These are phyloP conservation scores for Solanum arcanum DNA, from an alignment of 257 asterid species.

Conservation along the genomic window DNA sequence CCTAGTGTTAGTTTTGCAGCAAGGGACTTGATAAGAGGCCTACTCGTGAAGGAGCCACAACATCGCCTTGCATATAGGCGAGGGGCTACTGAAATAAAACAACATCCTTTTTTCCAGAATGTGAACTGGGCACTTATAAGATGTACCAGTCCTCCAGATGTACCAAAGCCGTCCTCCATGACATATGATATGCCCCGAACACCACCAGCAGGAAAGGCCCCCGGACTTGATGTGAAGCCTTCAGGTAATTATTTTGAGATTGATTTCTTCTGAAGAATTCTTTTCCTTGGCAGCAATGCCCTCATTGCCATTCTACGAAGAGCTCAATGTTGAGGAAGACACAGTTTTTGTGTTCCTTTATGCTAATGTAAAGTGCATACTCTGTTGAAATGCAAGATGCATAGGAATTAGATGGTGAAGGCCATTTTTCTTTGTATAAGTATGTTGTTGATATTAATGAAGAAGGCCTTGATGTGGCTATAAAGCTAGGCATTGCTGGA, in stretches of 20 bases:
- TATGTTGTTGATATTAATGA: not conserved
- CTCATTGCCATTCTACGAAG: not conserved
- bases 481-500: not conserved
- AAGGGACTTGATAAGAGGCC: constrained; percentile 50
- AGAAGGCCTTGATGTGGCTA: not conserved
- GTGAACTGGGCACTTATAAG: constrained; percentile 60
- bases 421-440: not conserved
- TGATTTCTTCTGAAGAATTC: constrained; percentile 37
- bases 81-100: constrained; percentile 59
- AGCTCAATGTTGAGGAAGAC: not conserved
- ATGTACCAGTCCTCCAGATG: constrained; percentile 57
- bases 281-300: not conserved
- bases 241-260: constrained; percentile 55
- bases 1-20: constrained; percentile 60
- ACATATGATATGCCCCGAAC: constrained; percentile 10
- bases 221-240: constrained; percentile 32
- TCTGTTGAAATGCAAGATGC: not conserved
- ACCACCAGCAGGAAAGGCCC: constrained; percentile 13
- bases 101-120: constrained; percentile 51
- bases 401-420: not conserved
- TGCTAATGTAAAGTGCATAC: not conserved
- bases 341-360: not conserved
- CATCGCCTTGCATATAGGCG: constrained; percentile 59
- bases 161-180: constrained; percentile 35
- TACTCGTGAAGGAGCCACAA: constrained; percentile 58